Evolutionary conservation across 495 filamentous ascomycete species (phyloP).

Genomic region (Lichenothelia convexa): DNA sequence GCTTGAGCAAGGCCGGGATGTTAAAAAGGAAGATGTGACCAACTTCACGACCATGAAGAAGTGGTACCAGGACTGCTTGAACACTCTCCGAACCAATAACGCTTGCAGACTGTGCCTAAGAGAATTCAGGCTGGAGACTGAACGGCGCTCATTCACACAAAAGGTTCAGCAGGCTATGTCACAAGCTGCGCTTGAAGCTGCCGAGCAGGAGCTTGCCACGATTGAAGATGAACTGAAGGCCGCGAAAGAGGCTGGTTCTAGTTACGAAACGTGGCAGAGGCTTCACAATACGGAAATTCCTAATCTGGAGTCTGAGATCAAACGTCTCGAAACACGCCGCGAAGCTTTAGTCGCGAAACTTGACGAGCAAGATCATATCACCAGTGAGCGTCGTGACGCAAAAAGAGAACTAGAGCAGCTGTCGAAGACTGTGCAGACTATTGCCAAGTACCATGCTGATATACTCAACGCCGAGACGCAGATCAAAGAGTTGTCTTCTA

Average conservation of each 20-base stretch:
- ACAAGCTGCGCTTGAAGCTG: constrained; percentile 26
- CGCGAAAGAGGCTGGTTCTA: constrained; percentile 39
- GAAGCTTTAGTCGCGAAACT: constrained; percentile 42
- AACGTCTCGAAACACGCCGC: constrained; percentile 32
- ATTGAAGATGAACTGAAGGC: constrained; percentile 35
- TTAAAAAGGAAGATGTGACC: constrained; percentile 42
- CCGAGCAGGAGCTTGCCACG: constrained; percentile 31
- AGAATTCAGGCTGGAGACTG: constrained; percentile 37
- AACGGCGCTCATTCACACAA: constrained; percentile 14
- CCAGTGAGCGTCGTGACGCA: constrained; percentile 42
- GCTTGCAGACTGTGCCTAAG: constrained; percentile 55
- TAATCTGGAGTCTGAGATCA: constrained; percentile 40
- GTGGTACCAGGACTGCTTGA: constrained; percentile 44
- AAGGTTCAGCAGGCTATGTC: constrained; percentile 34
- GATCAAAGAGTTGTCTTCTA: constrained; percentile 48
- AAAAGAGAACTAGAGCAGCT: constrained; percentile 61
- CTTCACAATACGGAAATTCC: constrained; percentile 56
- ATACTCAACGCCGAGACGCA: constrained; percentile 49
- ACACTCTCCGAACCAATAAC: constrained; percentile 38
- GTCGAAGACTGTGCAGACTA: constrained; percentile 54
- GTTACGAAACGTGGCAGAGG: constrained; percentile 55
- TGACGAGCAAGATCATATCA: constrained; percentile 53
- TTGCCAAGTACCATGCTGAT: constrained; percentile 52
- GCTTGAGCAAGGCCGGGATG: constrained; percentile 41
- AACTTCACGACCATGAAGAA: constrained; percentile 40